phyloP scores from a whole-genome alignment of 345 rosid genomes.

The Bruguiera sexangula region DNA sequence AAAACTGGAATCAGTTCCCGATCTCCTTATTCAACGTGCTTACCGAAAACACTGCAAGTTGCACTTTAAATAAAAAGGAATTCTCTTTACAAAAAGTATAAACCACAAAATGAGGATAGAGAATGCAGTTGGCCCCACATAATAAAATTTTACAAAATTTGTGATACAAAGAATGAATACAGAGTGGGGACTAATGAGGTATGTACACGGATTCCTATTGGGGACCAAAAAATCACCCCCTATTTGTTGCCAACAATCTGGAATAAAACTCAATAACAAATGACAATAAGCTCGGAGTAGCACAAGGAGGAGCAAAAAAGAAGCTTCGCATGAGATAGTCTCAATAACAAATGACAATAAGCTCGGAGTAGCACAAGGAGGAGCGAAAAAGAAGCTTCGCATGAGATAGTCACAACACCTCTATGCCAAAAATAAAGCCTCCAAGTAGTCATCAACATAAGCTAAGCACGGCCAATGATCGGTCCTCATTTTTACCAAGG shows the following conservation, averaged over 20 bases:
- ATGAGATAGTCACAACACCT: conserved; percentile 16
- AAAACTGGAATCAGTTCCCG: too few relatives aligned
- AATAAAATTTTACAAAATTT: background rate
- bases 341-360: conserved; percentile 12
- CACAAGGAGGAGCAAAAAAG: conserved; percentile 5
- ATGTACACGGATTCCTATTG: conserved; percentile 16
- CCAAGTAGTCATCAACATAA: conserved; percentile 88
- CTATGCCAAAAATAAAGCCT: conserved; percentile 63
- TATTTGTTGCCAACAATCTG: conserved; percentile 15
- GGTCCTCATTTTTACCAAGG: conserved; percentile 85
- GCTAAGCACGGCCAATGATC: conserved; percentile 99
- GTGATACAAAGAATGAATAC: conserved; percentile 11
- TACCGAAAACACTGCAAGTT: too few relatives aligned
- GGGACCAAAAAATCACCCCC: conserved; percentile 25
- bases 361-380: conserved; percentile 15
- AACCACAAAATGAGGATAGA: background rate
- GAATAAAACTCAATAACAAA: conserved; percentile 19
- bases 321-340: conserved; percentile 10
- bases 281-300: conserved; percentile 12
- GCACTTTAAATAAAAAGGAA: background rate
- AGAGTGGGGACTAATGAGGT: conserved; percentile 5
- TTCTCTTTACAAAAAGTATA: conserved; percentile 1
- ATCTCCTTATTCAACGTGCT: too few relatives aligned
- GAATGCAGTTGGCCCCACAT: background rate
- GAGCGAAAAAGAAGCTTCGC: background rate